Evolutionary conservation across 768 basidiomycete genomes (phyloP).

Genomic region (Pulveroboletus sp.): DNA sequence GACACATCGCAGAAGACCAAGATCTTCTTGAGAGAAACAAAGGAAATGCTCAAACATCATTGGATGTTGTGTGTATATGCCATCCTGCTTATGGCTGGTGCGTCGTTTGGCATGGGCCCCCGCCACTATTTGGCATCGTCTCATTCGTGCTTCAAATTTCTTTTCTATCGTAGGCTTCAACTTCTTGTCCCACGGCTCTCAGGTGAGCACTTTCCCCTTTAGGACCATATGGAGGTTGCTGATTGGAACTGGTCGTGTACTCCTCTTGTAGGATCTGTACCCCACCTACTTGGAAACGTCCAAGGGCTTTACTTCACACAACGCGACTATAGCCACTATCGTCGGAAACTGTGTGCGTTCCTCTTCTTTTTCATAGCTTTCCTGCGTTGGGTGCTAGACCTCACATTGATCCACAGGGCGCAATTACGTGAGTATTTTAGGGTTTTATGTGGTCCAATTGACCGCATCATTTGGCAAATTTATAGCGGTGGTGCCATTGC

Average conservation of each 20-base stretch:
- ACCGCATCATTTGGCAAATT: constrained; percentile 1
- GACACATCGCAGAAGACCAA: constrained; percentile 49
- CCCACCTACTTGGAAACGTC: constrained; percentile 66
- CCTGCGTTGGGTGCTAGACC: background rate
- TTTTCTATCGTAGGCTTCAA: constrained; percentile 50
- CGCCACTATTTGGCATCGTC: background rate
- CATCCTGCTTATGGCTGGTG: constrained; percentile 70
- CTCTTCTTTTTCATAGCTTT: background rate
- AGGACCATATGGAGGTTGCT: background rate
- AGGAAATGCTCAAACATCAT: constrained; percentile 74
- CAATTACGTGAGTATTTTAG: constrained; percentile 35
- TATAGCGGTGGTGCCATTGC: constrained; percentile 63
- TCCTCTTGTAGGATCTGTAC: constrained; percentile 54
- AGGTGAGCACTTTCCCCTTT: constrained; percentile 32
- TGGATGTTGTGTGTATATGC: constrained; percentile 84
- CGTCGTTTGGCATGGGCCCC: constrained; percentile 1
- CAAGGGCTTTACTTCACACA: constrained; percentile 54
- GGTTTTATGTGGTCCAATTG: constrained; percentile 7
- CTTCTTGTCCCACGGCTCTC: constrained; percentile 71
- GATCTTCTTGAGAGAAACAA: constrained; percentile 68
- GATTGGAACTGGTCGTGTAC: background rate
- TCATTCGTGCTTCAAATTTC: background rate
- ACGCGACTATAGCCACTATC: constrained; percentile 73
- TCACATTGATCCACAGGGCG: constrained; percentile 30
- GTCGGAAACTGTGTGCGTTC: constrained; percentile 62